phyloP scores from a whole-genome alignment of 306 rosid species.

The Gleditsia sinensis region DNA sequence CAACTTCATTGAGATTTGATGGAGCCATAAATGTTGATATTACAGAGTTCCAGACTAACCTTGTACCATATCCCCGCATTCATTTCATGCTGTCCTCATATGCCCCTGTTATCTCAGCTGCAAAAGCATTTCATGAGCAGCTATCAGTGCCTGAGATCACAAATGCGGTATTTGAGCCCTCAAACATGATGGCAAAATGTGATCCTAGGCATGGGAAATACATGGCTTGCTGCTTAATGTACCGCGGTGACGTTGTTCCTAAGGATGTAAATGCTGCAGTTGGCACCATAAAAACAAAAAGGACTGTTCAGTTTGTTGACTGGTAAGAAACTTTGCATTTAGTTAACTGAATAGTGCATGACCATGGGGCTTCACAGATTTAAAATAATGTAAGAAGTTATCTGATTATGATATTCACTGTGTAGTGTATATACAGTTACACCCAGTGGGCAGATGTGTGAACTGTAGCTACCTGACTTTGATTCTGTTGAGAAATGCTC shows the following conservation, averaged over 20 bases:
- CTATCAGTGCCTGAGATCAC: slow-evolving; percentile 95
- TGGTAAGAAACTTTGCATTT: slow-evolving; percentile 54
- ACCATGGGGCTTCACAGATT: background rate
- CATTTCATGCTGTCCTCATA: slow-evolving; percentile 98
- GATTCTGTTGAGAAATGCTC: background rate
- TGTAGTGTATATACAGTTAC: background rate
- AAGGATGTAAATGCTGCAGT: slow-evolving; percentile 98
- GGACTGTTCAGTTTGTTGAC: slow-evolving; percentile 98
- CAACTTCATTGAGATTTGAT: slow-evolving; percentile 96
- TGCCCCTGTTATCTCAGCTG: slow-evolving; percentile 98
- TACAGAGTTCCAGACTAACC: slow-evolving; percentile 98
- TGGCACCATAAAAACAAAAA: slow-evolving; percentile 87
- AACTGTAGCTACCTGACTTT: background rate
- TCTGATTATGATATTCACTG: background rate
- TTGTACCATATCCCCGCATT: slow-evolving; percentile 94
- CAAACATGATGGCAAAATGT: slow-evolving; percentile 99
- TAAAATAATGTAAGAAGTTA: background rate
- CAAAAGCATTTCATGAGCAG: slow-evolving; percentile 96
- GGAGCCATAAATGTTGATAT: slow-evolving; percentile 96
- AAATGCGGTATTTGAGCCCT: slow-evolving; percentile 95
- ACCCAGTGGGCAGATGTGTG: background rate
- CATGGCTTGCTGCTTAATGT: slow-evolving; percentile 99
- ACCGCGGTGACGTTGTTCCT: slow-evolving; percentile 97
- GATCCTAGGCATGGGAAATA: slow-evolving; percentile 99
- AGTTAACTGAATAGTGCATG: background rate